Conservation (phyloP, 2,329 filamentous ascomycete species). For the Colletotrichum sp. region DNA sequence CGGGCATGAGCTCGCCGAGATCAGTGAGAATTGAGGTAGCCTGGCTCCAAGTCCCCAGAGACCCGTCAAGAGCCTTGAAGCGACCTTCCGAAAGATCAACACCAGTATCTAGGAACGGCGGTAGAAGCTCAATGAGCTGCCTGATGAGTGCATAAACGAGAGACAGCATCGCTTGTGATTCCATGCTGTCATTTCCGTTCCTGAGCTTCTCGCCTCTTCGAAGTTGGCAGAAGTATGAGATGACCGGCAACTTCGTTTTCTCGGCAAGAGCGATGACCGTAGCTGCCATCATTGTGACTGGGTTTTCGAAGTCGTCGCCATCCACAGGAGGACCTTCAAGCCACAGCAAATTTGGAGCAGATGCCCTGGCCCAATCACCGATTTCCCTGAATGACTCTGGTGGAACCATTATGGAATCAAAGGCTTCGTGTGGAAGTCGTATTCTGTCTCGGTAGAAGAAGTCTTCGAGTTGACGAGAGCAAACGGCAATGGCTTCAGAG, state of each 20-base stretch:
- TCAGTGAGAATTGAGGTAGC: neutral
- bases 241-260: neutral
- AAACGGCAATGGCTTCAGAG: neutral
- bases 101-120: neutral
- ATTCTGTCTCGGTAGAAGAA: neutral
- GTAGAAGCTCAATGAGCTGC: conserved; percentile 19
- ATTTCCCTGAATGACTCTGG: neutral
- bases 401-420: neutral
- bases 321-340: neutral
- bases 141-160: conserved; percentile 9
- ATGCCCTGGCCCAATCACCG: neutral
- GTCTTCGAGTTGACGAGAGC: neutral
- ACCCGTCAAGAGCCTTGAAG: neutral
- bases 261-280: neutral
- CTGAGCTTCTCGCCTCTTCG: neutral
- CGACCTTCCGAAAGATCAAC: neutral
- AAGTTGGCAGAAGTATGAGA: conserved; percentile 25
- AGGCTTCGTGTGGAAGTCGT: rapidly evolving
- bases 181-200: neutral
- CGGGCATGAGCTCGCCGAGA: neutral
- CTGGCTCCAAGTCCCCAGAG: neutral
- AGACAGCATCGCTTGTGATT: neutral
- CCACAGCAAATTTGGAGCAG: neutral
- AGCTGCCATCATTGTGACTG: conserved; percentile 11
- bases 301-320: neutral